phyloP scores from a whole-genome alignment of 441 rosid species.

The Syzygium malaccense region DNA sequence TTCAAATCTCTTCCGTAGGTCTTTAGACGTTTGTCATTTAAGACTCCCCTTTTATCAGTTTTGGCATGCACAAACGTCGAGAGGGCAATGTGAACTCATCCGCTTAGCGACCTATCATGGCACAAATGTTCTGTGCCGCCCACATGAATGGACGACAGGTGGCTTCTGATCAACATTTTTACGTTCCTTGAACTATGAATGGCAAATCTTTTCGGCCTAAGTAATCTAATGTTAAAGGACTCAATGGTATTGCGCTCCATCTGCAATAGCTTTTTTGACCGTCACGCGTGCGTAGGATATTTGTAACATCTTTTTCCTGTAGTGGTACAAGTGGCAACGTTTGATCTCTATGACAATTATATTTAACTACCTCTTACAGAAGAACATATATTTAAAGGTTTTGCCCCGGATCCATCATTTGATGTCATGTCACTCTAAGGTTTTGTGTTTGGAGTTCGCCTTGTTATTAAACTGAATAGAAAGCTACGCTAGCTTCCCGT shows the following conservation, averaged over 20 bases:
- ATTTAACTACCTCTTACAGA: constrained; percentile 1
- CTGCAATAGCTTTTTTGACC: constrained; percentile 16
- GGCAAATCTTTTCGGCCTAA: constrained; percentile 6
- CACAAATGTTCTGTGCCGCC: background rate
- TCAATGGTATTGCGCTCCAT: constrained; percentile 24
- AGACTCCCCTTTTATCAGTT: background rate
- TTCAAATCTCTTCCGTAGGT: background rate
- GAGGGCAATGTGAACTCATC: background rate
- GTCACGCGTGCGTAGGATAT: constrained; percentile 23
- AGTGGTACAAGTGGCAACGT: constrained; percentile 11
- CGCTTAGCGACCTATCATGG: background rate
- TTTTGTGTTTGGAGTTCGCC: background rate
- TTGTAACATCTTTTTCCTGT: background rate
- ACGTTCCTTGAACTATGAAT: background rate
- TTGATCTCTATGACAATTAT: constrained; percentile 4
- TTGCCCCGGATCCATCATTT: background rate
- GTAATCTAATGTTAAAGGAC: background rate
- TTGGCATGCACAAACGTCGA: background rate
- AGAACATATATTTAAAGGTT: background rate
- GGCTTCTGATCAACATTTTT: background rate
- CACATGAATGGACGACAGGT: background rate
- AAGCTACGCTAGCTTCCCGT: background rate
- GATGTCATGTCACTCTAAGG: background rate
- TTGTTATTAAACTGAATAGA: background rate
- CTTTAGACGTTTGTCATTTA: background rate